phyloP scores from a whole-genome alignment of 192 early-diverging fungal genomes.

The Polychytrium aggregatum region DNA sequence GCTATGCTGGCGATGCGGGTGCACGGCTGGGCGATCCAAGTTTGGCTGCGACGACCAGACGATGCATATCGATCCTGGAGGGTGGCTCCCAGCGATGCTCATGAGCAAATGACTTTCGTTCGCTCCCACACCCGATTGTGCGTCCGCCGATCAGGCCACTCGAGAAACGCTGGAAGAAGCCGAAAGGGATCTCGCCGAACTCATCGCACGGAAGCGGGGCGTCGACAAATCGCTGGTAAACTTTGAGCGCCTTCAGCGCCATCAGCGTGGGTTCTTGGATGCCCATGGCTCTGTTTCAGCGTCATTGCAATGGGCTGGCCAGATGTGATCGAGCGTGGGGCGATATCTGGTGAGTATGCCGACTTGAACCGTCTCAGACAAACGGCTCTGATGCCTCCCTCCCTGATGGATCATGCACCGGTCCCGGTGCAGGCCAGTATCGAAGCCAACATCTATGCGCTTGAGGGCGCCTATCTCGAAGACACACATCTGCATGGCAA shows the following conservation, averaged over 20 bases:
- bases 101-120: too few species aligned
- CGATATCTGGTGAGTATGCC: too few species aligned
- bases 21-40: too few species aligned
- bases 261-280: neutral
- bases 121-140: too few species aligned
- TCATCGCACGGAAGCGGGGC: slow-evolving; percentile 66
- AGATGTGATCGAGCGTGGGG: too few species aligned
- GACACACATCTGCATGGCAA: slow-evolving; percentile 76
- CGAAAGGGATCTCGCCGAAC: slow-evolving; percentile 60
- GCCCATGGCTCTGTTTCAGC: too few species aligned
- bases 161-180: slow-evolving; percentile 42
- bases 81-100: too few species aligned
- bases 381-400: neutral
- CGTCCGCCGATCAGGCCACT: slow-evolving; percentile 6
- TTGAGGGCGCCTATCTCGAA: slow-evolving; percentile 84
- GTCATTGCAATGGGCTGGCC: too few species aligned
- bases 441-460: slow-evolving; percentile 70
- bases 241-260: neutral
- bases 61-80: too few species aligned
- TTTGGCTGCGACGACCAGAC: too few species aligned
- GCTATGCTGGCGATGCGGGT: too few species aligned
- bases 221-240: slow-evolving; percentile 65
- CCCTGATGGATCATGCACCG: neutral
- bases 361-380: too few species aligned
- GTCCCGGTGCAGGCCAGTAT: slow-evolving; percentile 42